phyloP scores from a whole-genome alignment of 345 rosid species.

The Boechera stricta region DNA sequence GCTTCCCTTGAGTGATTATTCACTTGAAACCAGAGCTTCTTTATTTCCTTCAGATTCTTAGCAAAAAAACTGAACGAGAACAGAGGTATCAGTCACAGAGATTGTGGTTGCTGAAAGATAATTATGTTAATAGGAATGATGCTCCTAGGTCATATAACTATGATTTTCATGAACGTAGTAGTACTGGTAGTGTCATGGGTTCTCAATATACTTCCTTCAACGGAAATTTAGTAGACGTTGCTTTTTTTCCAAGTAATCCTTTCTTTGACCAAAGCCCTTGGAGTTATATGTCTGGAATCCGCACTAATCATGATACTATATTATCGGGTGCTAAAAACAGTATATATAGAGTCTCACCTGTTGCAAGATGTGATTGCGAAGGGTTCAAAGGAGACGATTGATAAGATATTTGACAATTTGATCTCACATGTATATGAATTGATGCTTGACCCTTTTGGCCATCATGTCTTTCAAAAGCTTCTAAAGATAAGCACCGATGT shows the following conservation, averaged over 20 bases:
- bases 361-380: background rate
- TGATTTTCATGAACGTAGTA: background rate
- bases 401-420: conserved; percentile 1
- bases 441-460: conserved; percentile 23
- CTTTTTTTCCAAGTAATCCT: background rate
- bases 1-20: background rate
- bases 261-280: conserved; percentile 5
- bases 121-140: background rate
- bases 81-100: background rate
- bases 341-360: background rate
- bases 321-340: background rate
- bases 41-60: background rate
- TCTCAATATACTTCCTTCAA: background rate
- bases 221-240: background rate
- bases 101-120: background rate
- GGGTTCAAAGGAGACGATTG: background rate
- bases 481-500: background rate
- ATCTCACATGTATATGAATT: conserved; percentile 3
- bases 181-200: background rate
- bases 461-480: conserved; percentile 7
- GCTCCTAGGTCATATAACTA: background rate
- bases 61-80: background rate
- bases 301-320: background rate
- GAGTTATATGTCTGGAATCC: background rate
- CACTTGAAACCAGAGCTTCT: background rate